phyloP scores from a whole-genome alignment of 306 rosid genomes.

The Abrus precatorius region DNA sequence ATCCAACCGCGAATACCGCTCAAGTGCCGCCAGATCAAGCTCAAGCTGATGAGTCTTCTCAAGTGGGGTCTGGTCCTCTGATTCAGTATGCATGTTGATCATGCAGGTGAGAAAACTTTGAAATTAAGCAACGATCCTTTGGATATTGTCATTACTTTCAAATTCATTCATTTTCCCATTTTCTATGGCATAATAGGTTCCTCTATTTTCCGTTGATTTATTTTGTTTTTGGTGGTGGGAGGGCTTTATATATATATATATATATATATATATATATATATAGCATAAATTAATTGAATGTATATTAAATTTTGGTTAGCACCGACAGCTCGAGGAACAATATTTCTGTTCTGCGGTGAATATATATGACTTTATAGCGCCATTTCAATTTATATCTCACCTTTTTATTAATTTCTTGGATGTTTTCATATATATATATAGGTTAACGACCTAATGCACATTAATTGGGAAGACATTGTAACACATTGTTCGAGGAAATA shows the following conservation, averaged over 20 bases:
- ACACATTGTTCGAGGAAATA: slow-evolving; percentile 7
- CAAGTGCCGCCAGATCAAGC: neutral
- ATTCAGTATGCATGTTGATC: slow-evolving; percentile 36
- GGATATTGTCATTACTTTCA: slow-evolving; percentile 45
- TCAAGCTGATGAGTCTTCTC: slow-evolving; percentile 40
- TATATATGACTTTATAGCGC: neutral
- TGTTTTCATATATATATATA: neutral
- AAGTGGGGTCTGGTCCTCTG: slow-evolving; percentile 25
- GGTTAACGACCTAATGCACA: neutral
- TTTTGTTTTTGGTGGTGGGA: neutral
- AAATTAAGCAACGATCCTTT: slow-evolving; percentile 25
- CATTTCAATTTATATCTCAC: neutral
- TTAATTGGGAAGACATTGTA: slow-evolving; percentile 27
- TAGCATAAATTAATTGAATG: slow-evolving; percentile 15
- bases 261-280: neutral
- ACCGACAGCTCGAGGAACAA: slow-evolving; percentile 57
- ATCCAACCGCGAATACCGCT: slow-evolving; percentile 16
- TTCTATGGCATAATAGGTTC: slow-evolving; percentile 2
- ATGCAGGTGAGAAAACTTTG: slow-evolving; percentile 48
- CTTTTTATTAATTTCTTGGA: neutral
- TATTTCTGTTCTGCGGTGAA: slow-evolving; percentile 11
- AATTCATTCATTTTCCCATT: slow-evolving; percentile 43
- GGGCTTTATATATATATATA: neutral
- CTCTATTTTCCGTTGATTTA: neutral
- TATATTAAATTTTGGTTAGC: slow-evolving; percentile 48